Conservation (phyloP, 441 rosid genomes). For the Hura crepitans region DNA sequence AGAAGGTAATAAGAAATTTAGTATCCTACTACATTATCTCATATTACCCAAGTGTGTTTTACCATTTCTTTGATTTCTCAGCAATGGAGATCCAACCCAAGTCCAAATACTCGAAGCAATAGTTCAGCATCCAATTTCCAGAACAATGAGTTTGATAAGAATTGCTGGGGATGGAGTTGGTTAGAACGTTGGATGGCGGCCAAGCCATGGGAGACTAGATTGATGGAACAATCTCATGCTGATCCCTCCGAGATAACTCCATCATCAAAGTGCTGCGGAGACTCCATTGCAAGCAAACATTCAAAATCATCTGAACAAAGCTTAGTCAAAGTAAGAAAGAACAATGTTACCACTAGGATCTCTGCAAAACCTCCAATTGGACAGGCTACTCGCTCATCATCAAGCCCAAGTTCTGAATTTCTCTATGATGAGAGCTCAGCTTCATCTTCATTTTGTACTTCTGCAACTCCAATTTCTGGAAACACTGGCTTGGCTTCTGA, state of each 20-base stretch:
- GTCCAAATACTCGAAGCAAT: slow-evolving; percentile 32
- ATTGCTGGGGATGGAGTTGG: slow-evolving; percentile 98
- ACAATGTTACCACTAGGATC: slow-evolving; percentile 70
- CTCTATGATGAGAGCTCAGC: slow-evolving; percentile 64
- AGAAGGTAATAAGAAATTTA: slow-evolving; percentile 46
- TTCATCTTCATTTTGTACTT: slow-evolving; percentile 72
- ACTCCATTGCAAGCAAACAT: slow-evolving; percentile 26
- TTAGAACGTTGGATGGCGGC: slow-evolving; percentile 97
- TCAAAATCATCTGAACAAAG: slow-evolving; percentile 45
- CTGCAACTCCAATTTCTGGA: slow-evolving; percentile 59
- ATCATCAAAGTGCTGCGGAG: slow-evolving; percentile 29
- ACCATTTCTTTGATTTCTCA: slow-evolving; percentile 17
- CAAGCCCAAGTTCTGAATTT: slow-evolving; percentile 73
- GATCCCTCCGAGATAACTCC: slow-evolving; percentile 40
- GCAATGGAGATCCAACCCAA: slow-evolving; percentile 73
- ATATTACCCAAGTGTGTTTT: not conserved
- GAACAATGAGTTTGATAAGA: slow-evolving; percentile 65
- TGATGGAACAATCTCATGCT: slow-evolving; percentile 57
- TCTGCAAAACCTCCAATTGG: slow-evolving; percentile 63
- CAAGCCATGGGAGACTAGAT: slow-evolving; percentile 82
- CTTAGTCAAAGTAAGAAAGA: slow-evolving; percentile 56
- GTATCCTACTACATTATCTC: not conserved
- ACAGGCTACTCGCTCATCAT: slow-evolving; percentile 47
- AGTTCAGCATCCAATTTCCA: slow-evolving; percentile 35
- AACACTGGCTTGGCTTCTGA: slow-evolving; percentile 50